A percentile compares a stretch with the other conserved stretches of the same genome.
These are phyloP conservation scores for Crithidia brevicula DNA, from an alignment of 208 protist species.

Conservation along the genomic window DNA sequence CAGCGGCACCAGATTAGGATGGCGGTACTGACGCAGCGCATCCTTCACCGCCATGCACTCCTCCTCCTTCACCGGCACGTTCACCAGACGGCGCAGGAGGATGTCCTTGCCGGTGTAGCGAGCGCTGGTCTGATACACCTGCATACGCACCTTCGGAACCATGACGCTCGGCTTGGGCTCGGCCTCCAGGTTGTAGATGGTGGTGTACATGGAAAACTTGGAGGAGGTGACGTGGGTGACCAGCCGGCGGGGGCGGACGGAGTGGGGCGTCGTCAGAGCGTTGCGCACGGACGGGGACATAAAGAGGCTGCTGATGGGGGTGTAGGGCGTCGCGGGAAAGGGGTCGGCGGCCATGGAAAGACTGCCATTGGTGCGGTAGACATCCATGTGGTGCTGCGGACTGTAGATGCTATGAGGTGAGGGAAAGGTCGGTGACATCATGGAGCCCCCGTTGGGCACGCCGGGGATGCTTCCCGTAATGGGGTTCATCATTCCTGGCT, in stretches of 20 bases:
- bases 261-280: constrained; percentile 40
- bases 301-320: constrained; percentile 70
- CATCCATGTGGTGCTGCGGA: constrained; percentile 63
- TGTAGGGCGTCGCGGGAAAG: constrained; percentile 87
- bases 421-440: constrained; percentile 53
- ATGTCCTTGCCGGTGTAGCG: constrained; percentile 82
- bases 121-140: constrained; percentile 79
- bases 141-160: constrained; percentile 66
- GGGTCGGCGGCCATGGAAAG: constrained; percentile 55
- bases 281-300: constrained; percentile 72
- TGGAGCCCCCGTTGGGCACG: constrained; percentile 28
- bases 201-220: constrained; percentile 88
- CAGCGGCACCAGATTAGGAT: constrained; percentile 84
- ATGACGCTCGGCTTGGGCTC: constrained; percentile 61
- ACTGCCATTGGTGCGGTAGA: constrained; percentile 63
- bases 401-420: constrained; percentile 71
- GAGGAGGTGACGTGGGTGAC: constrained; percentile 81
- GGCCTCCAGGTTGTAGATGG: constrained; percentile 88
- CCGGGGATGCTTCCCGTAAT: constrained; percentile 33
- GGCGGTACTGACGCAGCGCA: constrained; percentile 68
- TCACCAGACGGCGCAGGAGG: constrained; percentile 76
- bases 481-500: constrained; percentile 28
- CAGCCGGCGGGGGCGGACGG: constrained; percentile 39
- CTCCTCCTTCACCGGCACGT: constrained; percentile 52
- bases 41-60: constrained; percentile 65